Evolutionary conservation across 306 rosid genomes (phyloP), one percentile per base, ranked within the genome.

Genomic region (Carpinus fangiana): DNA sequence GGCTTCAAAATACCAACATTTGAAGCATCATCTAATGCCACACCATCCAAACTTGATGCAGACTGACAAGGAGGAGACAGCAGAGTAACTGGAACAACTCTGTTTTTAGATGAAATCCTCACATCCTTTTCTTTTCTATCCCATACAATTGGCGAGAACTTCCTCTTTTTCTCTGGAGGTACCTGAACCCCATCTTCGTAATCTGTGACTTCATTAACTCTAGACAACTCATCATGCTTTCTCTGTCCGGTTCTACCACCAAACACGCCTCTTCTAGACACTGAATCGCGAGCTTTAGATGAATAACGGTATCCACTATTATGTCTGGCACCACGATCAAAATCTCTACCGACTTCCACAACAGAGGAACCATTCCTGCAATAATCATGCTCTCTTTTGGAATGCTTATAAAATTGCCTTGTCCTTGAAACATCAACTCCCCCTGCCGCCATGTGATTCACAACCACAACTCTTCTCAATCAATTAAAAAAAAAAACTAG

Each of bases 371-470:
- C 88, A 66, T 73, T 69, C 70, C 74, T 78, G 80, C 1, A 16
- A 72, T 54, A 46, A 74, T 69, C 87, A 79, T 74, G 74, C 45
- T 81, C 89, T 81, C 86, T 76, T 51, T 48, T 50, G 52, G 82
- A 85, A 76, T 65, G 53, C 13, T 66, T 73, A 86, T 55, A 82
- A 62, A 80, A 85, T 11, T 84, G 90, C 70, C 85, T 83, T 28
- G 85, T 89, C 76, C 87, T 79, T 72, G 88, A 78, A 85, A 86
- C 87, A 83, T 85, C 81, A 26, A 82, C 84, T 72, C 80, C 72
- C 78, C 96, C 91, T 90, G 97, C 87, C 87, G 92, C 93, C 97
- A 90, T 92, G 75, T 77, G 89, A 89, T 89, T 84, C 62, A 84
- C 87, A 87, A 89, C 81, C 87, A 88, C 85, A 88, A 82, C 65